Base-by-base conservation (phyloP, 2,329 filamentous ascomycete genomes). In the Thielaviopsis euricoi region DNA sequence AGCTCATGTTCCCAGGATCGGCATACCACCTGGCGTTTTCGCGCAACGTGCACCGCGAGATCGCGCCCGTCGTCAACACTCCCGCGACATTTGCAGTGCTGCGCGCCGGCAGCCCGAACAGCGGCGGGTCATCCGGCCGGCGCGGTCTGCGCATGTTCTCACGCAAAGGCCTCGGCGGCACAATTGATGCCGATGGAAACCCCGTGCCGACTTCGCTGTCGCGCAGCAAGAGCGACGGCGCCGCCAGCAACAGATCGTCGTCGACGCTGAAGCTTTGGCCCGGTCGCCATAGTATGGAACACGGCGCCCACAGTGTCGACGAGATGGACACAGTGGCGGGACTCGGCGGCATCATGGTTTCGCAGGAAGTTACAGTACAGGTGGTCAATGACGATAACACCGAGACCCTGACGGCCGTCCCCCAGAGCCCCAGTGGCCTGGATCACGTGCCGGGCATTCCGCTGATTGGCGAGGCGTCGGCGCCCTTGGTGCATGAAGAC, bases 261-360 rank as follows among this genome's bases (percentile, higher is more conserved):
- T 70, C 67, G 23, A 68, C 66, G n/a, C 64, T 67, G 25, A 67
- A 68, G 63, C 64, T 68, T 12, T 70, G 66, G 66, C 62, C 62
- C 6, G 62, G 62, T 22, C 61, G 64, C 3, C 49, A 60, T 22
- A 61, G 60, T 17, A 49, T 43, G 29, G 58, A 59, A 17, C 58
- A 59, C n/a, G 29, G 58, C 25, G 52, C 56, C 22, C 37, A 50
- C 15, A 50, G 25, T 33, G 40, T 22, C 21, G 54, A 57, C 22
- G 50, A 26, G 13, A 49, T 55, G 49, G 21, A 57, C n/a, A 66
- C 21, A 59, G 61, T 12, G 54, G 60, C 17, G 52, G 64, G 65
- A 9, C 72, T 74, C 54, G 78, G 79, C 6, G 79, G 80, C 22
- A 84, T 83, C 65, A 76, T 82, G 71, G 76, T 83, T 6, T 79